These are phyloP conservation scores for Croton setiger DNA, from an alignment of 441 rosid genomes.

Conservation along the genomic window DNA sequence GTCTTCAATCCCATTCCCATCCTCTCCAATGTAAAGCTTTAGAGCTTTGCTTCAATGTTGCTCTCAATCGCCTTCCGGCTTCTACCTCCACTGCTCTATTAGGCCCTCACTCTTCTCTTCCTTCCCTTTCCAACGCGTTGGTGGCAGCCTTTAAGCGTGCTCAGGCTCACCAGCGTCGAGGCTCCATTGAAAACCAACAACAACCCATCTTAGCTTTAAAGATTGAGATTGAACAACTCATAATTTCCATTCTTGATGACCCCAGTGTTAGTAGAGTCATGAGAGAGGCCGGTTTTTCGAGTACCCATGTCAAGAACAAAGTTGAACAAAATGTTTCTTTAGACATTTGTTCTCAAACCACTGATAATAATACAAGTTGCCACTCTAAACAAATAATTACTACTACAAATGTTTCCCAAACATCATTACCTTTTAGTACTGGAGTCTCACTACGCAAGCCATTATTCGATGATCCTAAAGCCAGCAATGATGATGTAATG, in stretches of 20 bases:
- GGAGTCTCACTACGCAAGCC: constrained; percentile 28
- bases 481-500: constrained; percentile 33
- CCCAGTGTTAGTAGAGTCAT: constrained; percentile 79
- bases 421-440: constrained; percentile 25
- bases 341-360: constrained; percentile 35
- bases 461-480: constrained; percentile 24
- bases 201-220: constrained; percentile 69
- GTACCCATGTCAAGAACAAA: constrained; percentile 52
- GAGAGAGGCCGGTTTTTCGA: constrained; percentile 82
- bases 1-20: constrained; percentile 65
- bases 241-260: constrained; percentile 61
- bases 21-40: constrained; percentile 74
- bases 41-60: constrained; percentile 74
- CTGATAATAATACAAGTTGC: constrained; percentile 14
- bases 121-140: constrained; percentile 66
- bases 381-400: constrained; percentile 31
- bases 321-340: constrained; percentile 57
- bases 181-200: constrained; percentile 70
- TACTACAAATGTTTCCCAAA: too few species aligned
- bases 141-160: constrained; percentile 79
- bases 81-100: constrained; percentile 47
- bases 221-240: constrained; percentile 62
- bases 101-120: constrained; percentile 39
- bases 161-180: constrained; percentile 76
- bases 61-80: constrained; percentile 69